Conservation (phyloP, 345 rosid genomes). For the Clausena lansium region DNA sequence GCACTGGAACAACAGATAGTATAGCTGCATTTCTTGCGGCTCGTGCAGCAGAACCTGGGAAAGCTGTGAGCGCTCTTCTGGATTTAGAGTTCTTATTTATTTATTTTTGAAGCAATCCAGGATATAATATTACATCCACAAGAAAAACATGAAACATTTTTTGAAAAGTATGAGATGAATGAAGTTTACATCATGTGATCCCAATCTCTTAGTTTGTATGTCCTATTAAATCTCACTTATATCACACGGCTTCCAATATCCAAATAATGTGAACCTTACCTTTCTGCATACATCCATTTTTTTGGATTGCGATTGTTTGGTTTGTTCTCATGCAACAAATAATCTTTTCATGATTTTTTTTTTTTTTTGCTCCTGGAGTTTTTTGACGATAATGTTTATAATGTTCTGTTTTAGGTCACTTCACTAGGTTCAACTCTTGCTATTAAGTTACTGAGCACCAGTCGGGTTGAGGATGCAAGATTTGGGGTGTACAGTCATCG, state of each 20-base stretch:
- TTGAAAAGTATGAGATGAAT: not conserved
- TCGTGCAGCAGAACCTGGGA: conserved; percentile 73
- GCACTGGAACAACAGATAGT: conserved; percentile 93
- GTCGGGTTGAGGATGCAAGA: conserved; percentile 83
- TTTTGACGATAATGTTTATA: not conserved
- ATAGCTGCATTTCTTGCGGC: conserved; percentile 98
- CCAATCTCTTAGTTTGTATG: not conserved
- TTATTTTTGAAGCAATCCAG: not conserved
- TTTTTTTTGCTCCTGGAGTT: not conserved
- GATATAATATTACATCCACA: not conserved
- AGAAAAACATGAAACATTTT: not conserved
- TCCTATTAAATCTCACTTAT: not conserved
- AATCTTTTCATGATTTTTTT: not conserved
- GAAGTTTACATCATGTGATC: not conserved
- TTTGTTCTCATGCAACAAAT: not conserved
- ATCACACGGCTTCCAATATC: not conserved
- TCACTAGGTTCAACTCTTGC: conserved; percentile 94
- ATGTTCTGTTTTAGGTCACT: conserved; percentile 53
- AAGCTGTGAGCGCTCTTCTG: conserved; percentile 59
- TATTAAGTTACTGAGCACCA: conserved; percentile 76
- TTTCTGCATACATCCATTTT: not conserved
- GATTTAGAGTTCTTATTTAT: conserved; percentile 10
- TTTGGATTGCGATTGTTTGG: not conserved
- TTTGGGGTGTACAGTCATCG: conserved; percentile 96
- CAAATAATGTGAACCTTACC: not conserved